phyloP scores from a whole-genome alignment of 192 early-diverging fungal genomes.

The Endogone sp. region DNA sequence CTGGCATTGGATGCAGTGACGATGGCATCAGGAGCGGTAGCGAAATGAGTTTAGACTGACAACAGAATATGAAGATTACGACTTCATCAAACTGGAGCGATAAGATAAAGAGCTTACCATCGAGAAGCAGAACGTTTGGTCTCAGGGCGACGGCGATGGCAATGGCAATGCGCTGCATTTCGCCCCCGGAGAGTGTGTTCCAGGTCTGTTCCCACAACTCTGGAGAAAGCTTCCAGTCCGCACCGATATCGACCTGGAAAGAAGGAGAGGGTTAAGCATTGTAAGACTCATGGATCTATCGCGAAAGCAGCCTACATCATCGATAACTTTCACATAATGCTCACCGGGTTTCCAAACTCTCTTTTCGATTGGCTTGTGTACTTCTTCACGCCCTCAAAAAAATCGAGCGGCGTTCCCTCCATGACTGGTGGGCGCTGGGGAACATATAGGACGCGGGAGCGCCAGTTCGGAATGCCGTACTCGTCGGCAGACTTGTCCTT shows the following conservation, averaged over 20 bases:
- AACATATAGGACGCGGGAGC: constrained; percentile 81
- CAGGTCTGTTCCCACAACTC: constrained; percentile 74
- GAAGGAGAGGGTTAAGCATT: constrained; percentile 8
- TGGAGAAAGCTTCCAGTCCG: constrained; percentile 63
- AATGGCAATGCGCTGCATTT: constrained; percentile 76
- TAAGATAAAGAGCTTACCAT: constrained; percentile 44
- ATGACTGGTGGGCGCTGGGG: constrained; percentile 73
- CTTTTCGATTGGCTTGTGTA: constrained; percentile 42
- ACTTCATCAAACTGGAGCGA: no score
- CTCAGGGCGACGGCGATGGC: constrained; percentile 76
- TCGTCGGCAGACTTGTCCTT: constrained; percentile 48
- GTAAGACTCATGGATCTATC: background rate
- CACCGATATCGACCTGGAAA: constrained; percentile 46
- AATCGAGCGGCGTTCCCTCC: constrained; percentile 69
- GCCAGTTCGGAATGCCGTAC: constrained; percentile 67
- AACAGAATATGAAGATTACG: background rate
- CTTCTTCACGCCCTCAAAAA: constrained; percentile 50
- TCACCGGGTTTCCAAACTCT: no score
- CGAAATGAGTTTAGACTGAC: background rate
- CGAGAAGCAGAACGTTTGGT: constrained; percentile 74
- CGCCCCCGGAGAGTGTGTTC: constrained; percentile 79
- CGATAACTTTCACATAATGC: background rate
- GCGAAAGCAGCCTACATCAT: background rate
- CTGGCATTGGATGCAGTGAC: constrained; percentile 27
- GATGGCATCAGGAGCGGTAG: no score